A percentile compares a stretch with the other conserved stretches of the same genome.
phyloP scores from a whole-genome alignment of 2,329 filamentous ascomycete species.

The Exutisphaerella laricina region DNA sequence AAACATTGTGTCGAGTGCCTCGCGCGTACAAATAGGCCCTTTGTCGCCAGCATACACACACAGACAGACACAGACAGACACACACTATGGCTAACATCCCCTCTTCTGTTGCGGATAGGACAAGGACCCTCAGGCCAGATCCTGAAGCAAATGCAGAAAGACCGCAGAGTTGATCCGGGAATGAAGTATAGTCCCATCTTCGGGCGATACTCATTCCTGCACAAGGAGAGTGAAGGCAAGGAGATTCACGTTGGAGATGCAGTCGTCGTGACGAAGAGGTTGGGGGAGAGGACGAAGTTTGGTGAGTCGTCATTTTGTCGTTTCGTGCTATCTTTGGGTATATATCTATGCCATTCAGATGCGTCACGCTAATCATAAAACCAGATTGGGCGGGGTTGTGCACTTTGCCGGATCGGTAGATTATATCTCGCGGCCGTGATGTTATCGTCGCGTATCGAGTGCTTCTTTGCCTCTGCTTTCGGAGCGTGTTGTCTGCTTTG shows the following conservation, averaged over 20 bases:
- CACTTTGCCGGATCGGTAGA: conserved; percentile 10
- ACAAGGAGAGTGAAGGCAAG: conserved; percentile 27
- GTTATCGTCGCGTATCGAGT: no score
- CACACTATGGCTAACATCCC: no score
- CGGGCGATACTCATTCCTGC: conserved; percentile 43
- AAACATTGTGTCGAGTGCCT: no score
- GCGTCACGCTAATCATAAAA: no score
- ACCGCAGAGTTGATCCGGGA: conserved; percentile 42
- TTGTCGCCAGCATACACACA: no score
- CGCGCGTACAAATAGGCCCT: no score
- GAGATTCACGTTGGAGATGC: conserved; percentile 39
- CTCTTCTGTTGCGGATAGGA: no score
- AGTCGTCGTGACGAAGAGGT: conserved; percentile 38
- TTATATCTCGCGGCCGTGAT: no score
- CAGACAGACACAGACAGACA: no score
- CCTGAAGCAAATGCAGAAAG: conserved; percentile 42
- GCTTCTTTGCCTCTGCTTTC: no score
- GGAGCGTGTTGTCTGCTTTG: not conserved
- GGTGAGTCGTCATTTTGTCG: conserved; percentile 36
- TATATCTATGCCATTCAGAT: not conserved
- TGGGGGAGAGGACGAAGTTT: conserved; percentile 38
- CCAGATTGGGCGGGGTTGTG: conserved; percentile 25
- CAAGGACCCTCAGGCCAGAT: conserved; percentile 36
- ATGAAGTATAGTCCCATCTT: conserved; percentile 46
- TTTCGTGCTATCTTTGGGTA: not conserved